Conservation (phyloP, 2,329 filamentous ascomycete genomes). For the Hymenotorrendiella dingleyae region DNA sequence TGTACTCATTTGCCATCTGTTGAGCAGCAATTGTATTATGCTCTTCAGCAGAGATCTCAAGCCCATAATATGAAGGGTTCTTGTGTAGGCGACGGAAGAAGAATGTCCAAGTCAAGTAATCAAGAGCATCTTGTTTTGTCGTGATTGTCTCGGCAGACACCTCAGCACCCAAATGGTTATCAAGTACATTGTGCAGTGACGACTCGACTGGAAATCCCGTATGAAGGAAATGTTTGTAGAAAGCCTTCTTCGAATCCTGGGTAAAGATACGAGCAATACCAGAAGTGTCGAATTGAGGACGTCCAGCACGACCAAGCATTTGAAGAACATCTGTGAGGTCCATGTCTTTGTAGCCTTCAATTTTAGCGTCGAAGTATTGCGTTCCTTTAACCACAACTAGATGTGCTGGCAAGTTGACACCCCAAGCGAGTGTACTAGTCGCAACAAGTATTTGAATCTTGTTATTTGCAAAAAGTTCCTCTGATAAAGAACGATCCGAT, state of each 20-base stretch:
- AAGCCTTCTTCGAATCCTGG: constrained; percentile 95
- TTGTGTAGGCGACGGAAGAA: constrained; percentile 97
- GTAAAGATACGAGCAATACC: constrained; percentile 97
- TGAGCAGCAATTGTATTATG: constrained; percentile 85
- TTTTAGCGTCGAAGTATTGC: constrained; percentile 97
- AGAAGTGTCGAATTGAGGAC: constrained; percentile 92
- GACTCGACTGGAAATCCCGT: constrained; percentile 98
- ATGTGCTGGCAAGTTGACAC: constrained; percentile 94
- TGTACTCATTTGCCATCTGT: constrained; percentile 84
- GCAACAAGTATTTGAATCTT: constrained; percentile 97
- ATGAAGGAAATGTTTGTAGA: constrained; percentile 98
- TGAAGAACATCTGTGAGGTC: constrained; percentile 95
- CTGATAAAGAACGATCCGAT: constrained; percentile 82
- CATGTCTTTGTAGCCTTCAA: constrained; percentile 97
- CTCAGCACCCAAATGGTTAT: constrained; percentile 95
- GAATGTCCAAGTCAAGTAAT: constrained; percentile 99
- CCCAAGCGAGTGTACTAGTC: constrained; percentile 95
- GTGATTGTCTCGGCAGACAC: constrained; percentile 87
- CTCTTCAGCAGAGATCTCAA: constrained; percentile 88
- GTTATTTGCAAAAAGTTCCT: constrained; percentile 94
- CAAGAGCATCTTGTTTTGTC: constrained; percentile 93
- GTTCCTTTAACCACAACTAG: constrained; percentile 97
- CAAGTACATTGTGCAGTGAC: constrained; percentile 88
- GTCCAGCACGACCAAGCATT: constrained; percentile 92
- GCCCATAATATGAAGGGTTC: constrained; percentile 95